These are phyloP conservation scores for Verticillium tricorpus DNA, from an alignment of 2,329 filamentous ascomycete species.

Conservation along the genomic window DNA sequence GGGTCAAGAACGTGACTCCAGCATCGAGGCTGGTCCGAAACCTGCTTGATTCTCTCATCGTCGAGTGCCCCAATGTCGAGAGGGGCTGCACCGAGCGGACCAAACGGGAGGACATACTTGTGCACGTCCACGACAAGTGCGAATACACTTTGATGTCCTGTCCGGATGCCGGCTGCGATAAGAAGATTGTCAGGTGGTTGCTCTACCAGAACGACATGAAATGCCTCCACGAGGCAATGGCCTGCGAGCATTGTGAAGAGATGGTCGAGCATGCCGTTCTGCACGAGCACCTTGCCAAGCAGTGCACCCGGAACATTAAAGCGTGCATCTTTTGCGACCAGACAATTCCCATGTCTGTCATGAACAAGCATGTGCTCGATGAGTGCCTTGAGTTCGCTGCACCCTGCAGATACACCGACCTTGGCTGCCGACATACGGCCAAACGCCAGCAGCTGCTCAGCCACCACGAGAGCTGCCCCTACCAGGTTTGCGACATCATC, in stretches of 20 bases:
- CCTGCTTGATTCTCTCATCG: constrained; percentile 55
- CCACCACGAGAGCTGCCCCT: constrained; percentile 46
- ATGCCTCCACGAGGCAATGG: constrained; percentile 49
- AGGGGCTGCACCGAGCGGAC: constrained; percentile 47
- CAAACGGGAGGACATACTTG: constrained; percentile 48
- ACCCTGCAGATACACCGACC: constrained; percentile 41
- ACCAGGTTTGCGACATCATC: constrained; percentile 47
- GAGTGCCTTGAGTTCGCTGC: constrained; percentile 38
- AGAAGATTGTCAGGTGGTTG: constrained; percentile 47
- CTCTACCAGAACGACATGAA: constrained; percentile 29
- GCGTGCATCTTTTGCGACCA: constrained; percentile 45
- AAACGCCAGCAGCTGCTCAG: constrained; percentile 34
- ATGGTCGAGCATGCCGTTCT: constrained; percentile 43
- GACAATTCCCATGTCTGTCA: constrained; percentile 36
- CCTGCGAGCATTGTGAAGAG: constrained; percentile 51
- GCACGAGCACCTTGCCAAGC: constrained; percentile 34
- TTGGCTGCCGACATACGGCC: constrained; percentile 40
- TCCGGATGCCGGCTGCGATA: constrained; percentile 45
- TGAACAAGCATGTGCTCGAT: constrained; percentile 41
- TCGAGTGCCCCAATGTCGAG: constrained; percentile 51
- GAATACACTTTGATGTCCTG: constrained; percentile 52
- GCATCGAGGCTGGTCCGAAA: constrained; percentile 48
- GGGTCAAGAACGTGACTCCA: constrained; percentile 20
- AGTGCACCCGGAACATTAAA: constrained; percentile 42
- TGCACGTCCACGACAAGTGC: constrained; percentile 52